Percentiles rank a stretch among this genome's conserved stretches.
phyloP scores from a whole-genome alignment of 139 green algal species.

The Picochlorum sp. region DNA sequence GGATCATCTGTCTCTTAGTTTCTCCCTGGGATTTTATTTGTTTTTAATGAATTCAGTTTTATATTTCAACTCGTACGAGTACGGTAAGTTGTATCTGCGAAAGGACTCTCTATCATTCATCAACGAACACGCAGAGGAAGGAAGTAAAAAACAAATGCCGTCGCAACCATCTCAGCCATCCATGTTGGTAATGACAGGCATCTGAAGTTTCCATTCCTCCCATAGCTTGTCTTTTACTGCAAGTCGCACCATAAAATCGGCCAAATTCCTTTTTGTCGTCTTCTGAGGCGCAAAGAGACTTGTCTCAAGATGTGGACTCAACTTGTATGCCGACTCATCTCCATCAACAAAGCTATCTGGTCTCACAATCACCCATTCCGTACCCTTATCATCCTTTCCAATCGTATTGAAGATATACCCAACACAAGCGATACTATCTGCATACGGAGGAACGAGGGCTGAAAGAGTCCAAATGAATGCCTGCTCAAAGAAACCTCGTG shows the following conservation, averaged over 20 bases:
- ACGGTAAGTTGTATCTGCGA: too few relatives aligned
- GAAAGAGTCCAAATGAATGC: constrained; percentile 1
- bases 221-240: neutral
- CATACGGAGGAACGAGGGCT: neutral
- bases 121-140: too few relatives aligned
- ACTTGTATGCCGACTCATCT: neutral
- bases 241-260: neutral
- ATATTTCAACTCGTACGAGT: too few relatives aligned
- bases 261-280: neutral
- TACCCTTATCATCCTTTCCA: neutral
- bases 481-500: neutral
- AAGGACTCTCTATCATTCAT: too few relatives aligned
- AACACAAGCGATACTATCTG: neutral
- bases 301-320: neutral
- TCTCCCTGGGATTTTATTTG: too few relatives aligned
- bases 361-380: neutral
- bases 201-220: neutral
- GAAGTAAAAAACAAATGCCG: too few relatives aligned
- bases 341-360: constrained; percentile 1
- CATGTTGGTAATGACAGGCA: neutral
- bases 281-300: neutral
- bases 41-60: too few relatives aligned
- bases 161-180: too few relatives aligned
- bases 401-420: neutral
- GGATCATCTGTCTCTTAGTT: too few relatives aligned